Evolutionary conservation across 2,329 filamentous ascomycete genomes (phyloP), one percentile per base, ranked within the genome.

Genomic region (Sclerotinia subarctica): DNA sequence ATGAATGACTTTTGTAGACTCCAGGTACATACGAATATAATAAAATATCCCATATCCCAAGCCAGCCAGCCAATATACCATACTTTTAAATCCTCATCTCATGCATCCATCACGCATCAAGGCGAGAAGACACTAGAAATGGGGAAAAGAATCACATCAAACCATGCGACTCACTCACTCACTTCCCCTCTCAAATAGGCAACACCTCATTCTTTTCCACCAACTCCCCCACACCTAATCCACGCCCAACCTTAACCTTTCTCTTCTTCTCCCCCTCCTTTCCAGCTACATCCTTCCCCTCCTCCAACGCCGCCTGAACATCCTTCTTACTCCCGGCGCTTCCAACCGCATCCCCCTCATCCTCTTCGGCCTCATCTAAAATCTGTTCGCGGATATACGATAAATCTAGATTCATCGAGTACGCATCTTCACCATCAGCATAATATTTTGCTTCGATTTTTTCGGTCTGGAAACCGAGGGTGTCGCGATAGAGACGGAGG

Each of bases 401-500:
- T 54, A 99, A 85, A 76, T 98, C 90, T 78, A 97, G 91, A 71
- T 89, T 89, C 95, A 99, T 99, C 77, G 88, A 91, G 78, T 89
- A 97, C 49, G 95, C 95, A 82, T 99, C 93, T 82, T 99, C 95
- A 69, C 94, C 94, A 79, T 99, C 95, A 68, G 95, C 95, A 78
- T 99, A 99, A 85, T 97, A 97, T 81, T 94, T 95, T 60, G 86
- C 78, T 81, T 96, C 93, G 15, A 90, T 88, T 82, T 93, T 95
- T 72, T 95, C 92, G 73, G 92, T 91, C 77, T 89, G 86, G 84
- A 97, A 98, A 66, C 92, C 90, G 0, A 97, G 87, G 0, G 94
- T 97, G 78, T 96, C 91, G 75, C 93, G 89, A 86, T 99, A 99
- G 29, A 99, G 86, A 75, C 91, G 92, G 71, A 97, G 87, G 35